Conservation (phyloP, 257 asterid genomes). For the Fraxinus excelsior region DNA sequence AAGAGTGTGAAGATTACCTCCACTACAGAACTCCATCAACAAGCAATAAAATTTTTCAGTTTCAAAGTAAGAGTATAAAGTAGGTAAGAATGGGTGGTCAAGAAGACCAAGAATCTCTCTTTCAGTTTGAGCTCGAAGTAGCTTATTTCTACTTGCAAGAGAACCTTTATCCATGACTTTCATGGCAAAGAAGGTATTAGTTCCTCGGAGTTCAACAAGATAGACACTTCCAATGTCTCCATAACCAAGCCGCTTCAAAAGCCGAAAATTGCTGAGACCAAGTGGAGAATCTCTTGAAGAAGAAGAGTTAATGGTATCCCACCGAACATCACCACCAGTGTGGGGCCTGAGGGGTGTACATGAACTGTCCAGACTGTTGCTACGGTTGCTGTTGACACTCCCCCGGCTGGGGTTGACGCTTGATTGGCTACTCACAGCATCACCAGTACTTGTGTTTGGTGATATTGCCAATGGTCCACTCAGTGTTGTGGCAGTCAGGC, state of each 20-base stretch:
- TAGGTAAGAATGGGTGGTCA: slow-evolving; percentile 91
- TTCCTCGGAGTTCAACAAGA: slow-evolving; percentile 80
- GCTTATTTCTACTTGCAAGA: slow-evolving; percentile 78
- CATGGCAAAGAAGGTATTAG: slow-evolving; percentile 79
- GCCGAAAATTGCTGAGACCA: slow-evolving; percentile 67
- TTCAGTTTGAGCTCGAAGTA: slow-evolving; percentile 84
- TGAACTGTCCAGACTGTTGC: slow-evolving; percentile 66
- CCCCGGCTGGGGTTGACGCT: slow-evolving; percentile 33
- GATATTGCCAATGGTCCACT: slow-evolving; percentile 29
- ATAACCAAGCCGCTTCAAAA: slow-evolving; percentile 82
- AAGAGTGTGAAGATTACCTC: slow-evolving; percentile 92
- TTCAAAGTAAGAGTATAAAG: slow-evolving; percentile 78
- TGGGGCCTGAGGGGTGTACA: slow-evolving; percentile 68
- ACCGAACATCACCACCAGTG: slow-evolving; percentile 90
- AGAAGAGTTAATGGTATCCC: slow-evolving; percentile 75
- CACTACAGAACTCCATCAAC: slow-evolving; percentile 95
- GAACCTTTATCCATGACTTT: slow-evolving; percentile 93
- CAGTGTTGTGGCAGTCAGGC: slow-evolving; percentile 11
- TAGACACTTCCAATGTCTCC: slow-evolving; percentile 96
- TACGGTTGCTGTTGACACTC: slow-evolving; percentile 44
- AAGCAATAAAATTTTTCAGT: slow-evolving; percentile 83
- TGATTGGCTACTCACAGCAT: slow-evolving; percentile 32
- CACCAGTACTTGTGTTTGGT: slow-evolving; percentile 28
- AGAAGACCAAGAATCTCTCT: slow-evolving; percentile 87
- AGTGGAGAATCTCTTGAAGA: slow-evolving; percentile 63